A percentile compares a stretch with the other conserved stretches of the same genome.
phyloP scores from a whole-genome alignment of 305 asterid species.

The Solanum hybrid region DNA sequence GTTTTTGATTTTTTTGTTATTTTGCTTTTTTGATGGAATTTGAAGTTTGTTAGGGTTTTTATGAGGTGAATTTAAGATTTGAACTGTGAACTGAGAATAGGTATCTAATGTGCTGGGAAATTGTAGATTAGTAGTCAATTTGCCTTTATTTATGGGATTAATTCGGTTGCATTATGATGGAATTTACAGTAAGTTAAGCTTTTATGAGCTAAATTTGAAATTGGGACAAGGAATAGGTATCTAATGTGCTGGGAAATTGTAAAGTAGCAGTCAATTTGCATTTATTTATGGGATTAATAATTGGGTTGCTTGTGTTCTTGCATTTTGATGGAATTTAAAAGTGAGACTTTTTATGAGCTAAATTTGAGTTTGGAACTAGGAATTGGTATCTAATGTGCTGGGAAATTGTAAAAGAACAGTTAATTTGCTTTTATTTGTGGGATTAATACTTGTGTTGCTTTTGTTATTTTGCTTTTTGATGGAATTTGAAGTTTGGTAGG shows the following conservation, averaged over 20 bases:
- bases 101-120: neutral
- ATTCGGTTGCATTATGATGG: neutral
- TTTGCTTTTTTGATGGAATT: neutral
- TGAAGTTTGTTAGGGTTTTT: no score
- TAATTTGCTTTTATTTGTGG: neutral
- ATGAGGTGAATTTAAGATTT: no score
- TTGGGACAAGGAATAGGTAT: neutral
- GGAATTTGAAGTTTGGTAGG: neutral
- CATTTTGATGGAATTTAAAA: neutral
- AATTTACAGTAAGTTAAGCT: neutral
- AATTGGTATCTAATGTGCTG: neutral
- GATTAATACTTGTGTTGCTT: neutral
- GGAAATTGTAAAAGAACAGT: neutral
- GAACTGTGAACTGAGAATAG: no score
- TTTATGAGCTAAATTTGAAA: neutral
- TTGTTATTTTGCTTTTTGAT: neutral
- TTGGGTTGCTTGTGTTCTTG: neutral
- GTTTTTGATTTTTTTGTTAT: neutral
- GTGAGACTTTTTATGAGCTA: neutral
- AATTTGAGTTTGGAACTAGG: neutral
- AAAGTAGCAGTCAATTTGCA: no score
- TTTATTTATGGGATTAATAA: neutral
- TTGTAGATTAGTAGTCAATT: neutral
- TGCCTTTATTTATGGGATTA: neutral
- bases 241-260: neutral